Base-by-base conservation (phyloP, 2,329 filamentous ascomycete genomes). In the Sporothrix humicola region DNA sequence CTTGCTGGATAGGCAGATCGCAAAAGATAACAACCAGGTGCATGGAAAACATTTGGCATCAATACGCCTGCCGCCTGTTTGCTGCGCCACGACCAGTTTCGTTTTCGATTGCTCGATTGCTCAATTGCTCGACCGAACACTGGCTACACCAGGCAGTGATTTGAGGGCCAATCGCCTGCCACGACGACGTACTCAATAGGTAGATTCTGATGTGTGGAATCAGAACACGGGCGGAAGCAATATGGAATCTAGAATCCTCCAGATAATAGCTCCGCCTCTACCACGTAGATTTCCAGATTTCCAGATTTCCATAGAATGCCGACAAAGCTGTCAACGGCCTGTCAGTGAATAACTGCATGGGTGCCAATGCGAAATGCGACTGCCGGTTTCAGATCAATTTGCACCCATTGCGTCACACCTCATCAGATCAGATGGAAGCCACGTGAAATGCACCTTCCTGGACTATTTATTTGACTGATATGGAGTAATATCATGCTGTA, bases 191-290 rank as follows among this genome's bases (percentile, higher is more conserved):
- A 26, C 23, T 26, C 23, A 26, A 26, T 26, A 42, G 2, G 42
- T 20, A n/a, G 61, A 26, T 66, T 66, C 15, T 5, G n/a, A 26
- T 23, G 42, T 65, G 37, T 66, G 61, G 61, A 48, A 66, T 48
- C n/a, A 48, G 61, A 48, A 48, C 42, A 3, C 42, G 12, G 61
- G 42, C 61, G 42, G 42, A 42, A 48, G 61, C 9, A 46, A 5
- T 23, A 48, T 26, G 20, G 61, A 66, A 48, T 48, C 42, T 44
- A 48, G n/a, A 26, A 48, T 26, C 42, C 20, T 48, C 31, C n/a
- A 48, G 46, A 44, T 15, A 37, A 37, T 1, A 37, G 31, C 31
- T 37, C 31, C 31, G 31, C 31, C 31, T 37, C 31, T 37, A 31
- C 31, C n/a, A n/a, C n/a, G n/a, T n/a, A 26, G 23, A 26, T 26